Evolutionary conservation across 2,329 filamentous ascomycete genomes (phyloP), one percentile per base, ranked within the genome.

Genomic region (Thermothelomyces thermophilus): DNA sequence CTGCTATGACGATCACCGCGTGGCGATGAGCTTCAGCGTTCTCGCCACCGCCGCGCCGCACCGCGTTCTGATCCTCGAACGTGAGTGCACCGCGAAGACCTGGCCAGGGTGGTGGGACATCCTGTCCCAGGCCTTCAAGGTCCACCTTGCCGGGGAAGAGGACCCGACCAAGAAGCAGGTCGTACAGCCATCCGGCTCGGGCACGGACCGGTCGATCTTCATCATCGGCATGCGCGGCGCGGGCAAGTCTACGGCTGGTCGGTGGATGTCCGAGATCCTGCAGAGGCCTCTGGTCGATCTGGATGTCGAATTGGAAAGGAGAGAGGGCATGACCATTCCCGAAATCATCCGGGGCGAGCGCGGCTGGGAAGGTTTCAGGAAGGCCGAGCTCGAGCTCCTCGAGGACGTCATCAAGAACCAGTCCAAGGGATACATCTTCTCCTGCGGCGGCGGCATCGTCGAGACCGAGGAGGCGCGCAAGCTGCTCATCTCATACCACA

Each of bases 31-130:
- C 69, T 95, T 98, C 69, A 93, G 90, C 58, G 90, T 98, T 6
- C 74, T 98, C 14, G 82, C 89, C 11, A 72, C 88, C 16, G 79
- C 84, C 26, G 78, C 86, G 0, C 84, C 87, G 1, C 68, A 79
- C 7, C 78, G 87, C 0, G 85, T 89, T 0, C 70, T 95, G 14
- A 82, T 98, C 45, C 77, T 87, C 2, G 93, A 98, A 66, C 86
- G 90, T 53, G 90, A 95, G 62, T 98, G 93, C 65, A 87, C 89
- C 2, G 90, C 87, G 35, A 98, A 98, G 75, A 98, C 93, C 2
- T 98, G 93, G 93, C 93, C 93, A 0, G 93, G 91, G 9, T 98
- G 93, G 89, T 98, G 93, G 93, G 93, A 98, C 67, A 82, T 84
- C 16, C 70, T 97, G 49, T 83, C 84, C 19, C 82, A 86, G 58